Evolutionary conservation across 768 basidiomycete genomes (phyloP).

Genomic region (Imleria badia): DNA sequence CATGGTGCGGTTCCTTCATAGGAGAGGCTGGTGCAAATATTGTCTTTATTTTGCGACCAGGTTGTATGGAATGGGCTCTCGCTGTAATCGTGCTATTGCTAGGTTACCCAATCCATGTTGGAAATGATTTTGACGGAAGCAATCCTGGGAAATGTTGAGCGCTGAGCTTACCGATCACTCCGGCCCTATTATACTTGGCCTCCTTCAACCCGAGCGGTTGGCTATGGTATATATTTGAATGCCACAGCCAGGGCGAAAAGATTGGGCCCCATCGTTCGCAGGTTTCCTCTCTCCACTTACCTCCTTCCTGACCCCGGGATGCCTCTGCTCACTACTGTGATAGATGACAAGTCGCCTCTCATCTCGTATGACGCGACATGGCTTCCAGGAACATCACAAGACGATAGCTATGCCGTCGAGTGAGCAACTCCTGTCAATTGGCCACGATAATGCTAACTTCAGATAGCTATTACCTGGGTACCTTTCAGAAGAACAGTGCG

Average conservation of each 20-base stretch:
- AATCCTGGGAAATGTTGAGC: not conserved
- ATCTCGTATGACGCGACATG: constrained; percentile 27
- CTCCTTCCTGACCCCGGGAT: constrained; percentile 6
- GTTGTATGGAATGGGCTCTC: not conserved
- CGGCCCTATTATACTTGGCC: not conserved
- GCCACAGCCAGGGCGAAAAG: not conserved
- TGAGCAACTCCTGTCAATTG: constrained; percentile 1
- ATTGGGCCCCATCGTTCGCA: not conserved
- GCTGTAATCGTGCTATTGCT: not conserved
- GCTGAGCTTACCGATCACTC: not conserved
- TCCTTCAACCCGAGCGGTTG: no score
- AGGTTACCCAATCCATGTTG: constrained; percentile 3
- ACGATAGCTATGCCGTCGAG: constrained; percentile 18
- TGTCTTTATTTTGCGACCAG: not conserved
- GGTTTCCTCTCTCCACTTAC: not conserved
- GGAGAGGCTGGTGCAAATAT: not conserved
- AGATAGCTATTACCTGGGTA: constrained; percentile 38
- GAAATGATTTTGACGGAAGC: not conserved
- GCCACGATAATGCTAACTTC: not conserved
- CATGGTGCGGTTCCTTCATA: constrained; percentile 20
- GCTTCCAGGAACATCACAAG: constrained; percentile 21
- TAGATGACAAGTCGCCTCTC: constrained; percentile 34
- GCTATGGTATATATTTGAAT: not conserved
- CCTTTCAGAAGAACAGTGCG: constrained; percentile 37
- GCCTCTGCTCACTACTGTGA: constrained; percentile 23